phyloP scores from a whole-genome alignment of 352 stramenopile genomes.

The Phytophthora niederhauseri region DNA sequence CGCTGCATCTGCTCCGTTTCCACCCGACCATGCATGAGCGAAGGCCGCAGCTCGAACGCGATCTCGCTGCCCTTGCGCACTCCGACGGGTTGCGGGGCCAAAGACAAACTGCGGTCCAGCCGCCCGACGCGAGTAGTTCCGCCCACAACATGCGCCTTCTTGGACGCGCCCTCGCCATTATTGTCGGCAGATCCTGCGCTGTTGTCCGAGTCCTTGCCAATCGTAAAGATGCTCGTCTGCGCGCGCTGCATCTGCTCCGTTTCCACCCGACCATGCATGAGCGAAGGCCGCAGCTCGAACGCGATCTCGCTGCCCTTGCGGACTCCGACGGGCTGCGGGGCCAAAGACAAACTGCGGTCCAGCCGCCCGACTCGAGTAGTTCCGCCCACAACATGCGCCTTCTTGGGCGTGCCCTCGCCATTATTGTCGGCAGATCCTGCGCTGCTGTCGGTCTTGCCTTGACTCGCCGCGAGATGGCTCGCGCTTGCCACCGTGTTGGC shows the following conservation, averaged over 20 bases:
- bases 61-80: conserved; percentile 68
- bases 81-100: conserved; percentile 44
- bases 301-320: conserved; percentile 66
- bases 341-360: conserved; percentile 41
- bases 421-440: conserved; percentile 6
- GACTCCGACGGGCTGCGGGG: conserved; percentile 49
- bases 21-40: conserved; percentile 69
- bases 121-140: conserved; percentile 33
- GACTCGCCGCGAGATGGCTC: conserved; percentile 29
- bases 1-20: conserved; percentile 63
- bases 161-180: conserved; percentile 3
- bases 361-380: conserved; percentile 33
- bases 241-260: conserved; percentile 56
- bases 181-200: conserved; percentile 3
- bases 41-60: conserved; percentile 66
- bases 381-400: conserved; percentile 24
- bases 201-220: too few species aligned
- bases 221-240: conserved; percentile 77
- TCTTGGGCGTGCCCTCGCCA: conserved; percentile 8
- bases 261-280: conserved; percentile 75
- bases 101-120: conserved; percentile 41
- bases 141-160: conserved; percentile 22
- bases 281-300: conserved; percentile 64
- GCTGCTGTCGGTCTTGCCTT: conserved; percentile 6
- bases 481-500: conserved; percentile 40